Evolutionary conservation across 2,329 filamentous ascomycete genomes (phyloP), one percentile per base, ranked within the genome.

Genomic region (Didymella pinodella): DNA sequence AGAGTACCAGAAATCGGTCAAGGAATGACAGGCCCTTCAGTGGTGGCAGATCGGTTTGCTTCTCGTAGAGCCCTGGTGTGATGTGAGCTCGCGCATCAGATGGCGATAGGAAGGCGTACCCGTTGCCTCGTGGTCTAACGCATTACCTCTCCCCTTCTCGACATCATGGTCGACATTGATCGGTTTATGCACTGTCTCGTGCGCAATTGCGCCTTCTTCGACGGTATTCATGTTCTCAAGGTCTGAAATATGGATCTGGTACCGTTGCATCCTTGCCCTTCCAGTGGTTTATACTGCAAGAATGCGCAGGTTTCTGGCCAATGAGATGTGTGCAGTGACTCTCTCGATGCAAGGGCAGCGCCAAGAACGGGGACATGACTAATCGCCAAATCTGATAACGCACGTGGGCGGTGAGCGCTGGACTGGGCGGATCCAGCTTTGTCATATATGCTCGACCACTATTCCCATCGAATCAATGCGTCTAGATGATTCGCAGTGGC

Each of bases 1-100:
- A 82, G 32, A 83, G 50, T 4, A 79, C 80, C 16, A 83, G 75
- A 50, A 81, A 79, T 1, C 78, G 73, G 65, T 82, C 80, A 22
- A 82, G 76, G 53, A 78, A 79, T 1, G 76, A 78, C 28, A 82
- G 76, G 3, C 72, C 78, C 66, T 76, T 78, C 40, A 80, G 48
- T 0, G 74, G 73, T 6, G 71, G 68, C 1, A 73, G 38, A 32
- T 31, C 59, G 20, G 26, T 54, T 4, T 46, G 32, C 22, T 46
- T 48, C 5, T 58, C 43, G 38, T 20, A 25, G 8, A 32, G 29
- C 11, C 38, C 62, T 67, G 20, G 4, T 22, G 32, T 56, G 2
- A 28, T 32, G 36, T 57, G 14, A 53, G n/a, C 14, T 14, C 14
- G 20, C 26, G n/a, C 7, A 32, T 38, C n/a, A 8, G 16, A 16